Percentiles rank a stretch among this genome's conserved stretches.
Evolutionary conservation across 2,329 filamentous ascomycete species (phyloP).

Genomic region (Helicocarpus griseus): DNA sequence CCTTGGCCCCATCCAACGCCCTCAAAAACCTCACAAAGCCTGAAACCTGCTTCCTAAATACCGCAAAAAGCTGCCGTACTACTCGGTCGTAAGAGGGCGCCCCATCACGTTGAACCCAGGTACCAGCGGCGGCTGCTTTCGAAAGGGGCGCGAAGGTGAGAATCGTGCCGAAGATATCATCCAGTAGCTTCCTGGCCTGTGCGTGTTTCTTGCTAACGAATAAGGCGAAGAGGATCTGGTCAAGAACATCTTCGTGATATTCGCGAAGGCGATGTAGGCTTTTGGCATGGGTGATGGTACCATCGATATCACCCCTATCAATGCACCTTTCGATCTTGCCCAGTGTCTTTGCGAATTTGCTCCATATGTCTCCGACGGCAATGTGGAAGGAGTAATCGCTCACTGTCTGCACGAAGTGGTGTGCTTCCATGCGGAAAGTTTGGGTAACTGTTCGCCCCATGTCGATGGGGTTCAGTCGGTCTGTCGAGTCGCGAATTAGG

Average conservation of each 20-base stretch:
- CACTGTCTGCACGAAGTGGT: conserved; percentile 66
- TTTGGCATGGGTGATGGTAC: conserved; percentile 40
- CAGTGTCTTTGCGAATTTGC: conserved; percentile 56
- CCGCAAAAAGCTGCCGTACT: conserved; percentile 48
- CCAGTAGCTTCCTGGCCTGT: conserved; percentile 61
- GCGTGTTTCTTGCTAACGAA: conserved; percentile 66
- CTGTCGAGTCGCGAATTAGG: conserved; percentile 49
- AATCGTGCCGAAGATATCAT: conserved; percentile 66
- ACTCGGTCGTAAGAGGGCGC: conserved; percentile 4
- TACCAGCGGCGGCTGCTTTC: conserved; percentile 13
- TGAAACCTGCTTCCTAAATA: conserved; percentile 61
- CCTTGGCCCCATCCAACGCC: conserved; percentile 56
- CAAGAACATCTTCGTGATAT: conserved; percentile 62
- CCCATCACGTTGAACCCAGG: background rate
- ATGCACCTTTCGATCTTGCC: conserved; percentile 53
- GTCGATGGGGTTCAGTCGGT: conserved; percentile 18
- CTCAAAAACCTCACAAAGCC: conserved; percentile 65
- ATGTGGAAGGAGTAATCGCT: conserved; percentile 71
- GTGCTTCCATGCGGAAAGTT: conserved; percentile 64
- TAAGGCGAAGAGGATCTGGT: conserved; percentile 63
- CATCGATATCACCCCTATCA: conserved; percentile 34
- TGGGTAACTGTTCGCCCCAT: conserved; percentile 35
- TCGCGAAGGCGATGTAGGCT: conserved; percentile 59
- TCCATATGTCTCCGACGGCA: conserved; percentile 66
- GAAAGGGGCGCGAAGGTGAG: conserved; percentile 52